Percentiles rank a stretch among this genome's conserved stretches.
These are phyloP conservation scores for Neonectria faginata DNA, from an alignment of 2,329 filamentous ascomycete genomes.

Conservation along the genomic window DNA sequence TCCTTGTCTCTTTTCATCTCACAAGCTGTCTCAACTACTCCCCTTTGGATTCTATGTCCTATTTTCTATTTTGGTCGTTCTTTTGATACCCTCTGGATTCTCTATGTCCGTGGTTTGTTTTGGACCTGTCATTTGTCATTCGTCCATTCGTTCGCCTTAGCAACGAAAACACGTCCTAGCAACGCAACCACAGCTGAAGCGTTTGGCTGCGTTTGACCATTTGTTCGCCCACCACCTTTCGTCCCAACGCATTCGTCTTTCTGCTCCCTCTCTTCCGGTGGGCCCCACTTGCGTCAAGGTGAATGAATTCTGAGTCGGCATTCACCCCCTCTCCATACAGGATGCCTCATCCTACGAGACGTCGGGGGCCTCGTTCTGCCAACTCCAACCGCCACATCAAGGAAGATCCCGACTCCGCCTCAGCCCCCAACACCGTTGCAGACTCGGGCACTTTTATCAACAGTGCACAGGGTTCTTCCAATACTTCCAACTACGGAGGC, in stretches of 20 bases:
- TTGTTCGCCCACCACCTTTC: slow-evolving; percentile 1
- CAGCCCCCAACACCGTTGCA: slow-evolving; percentile 24
- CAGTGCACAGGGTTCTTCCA: slow-evolving; percentile 31
- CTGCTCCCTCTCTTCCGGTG: slow-evolving; percentile 1
- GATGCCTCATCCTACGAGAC: slow-evolving; percentile 41
- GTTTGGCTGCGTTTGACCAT: not conserved
- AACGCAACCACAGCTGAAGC: not conserved
- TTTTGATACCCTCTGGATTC: slow-evolving; percentile 1
- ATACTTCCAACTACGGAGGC: slow-evolving; percentile 37
- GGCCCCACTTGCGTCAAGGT: not conserved
- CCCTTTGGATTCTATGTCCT: not conserved
- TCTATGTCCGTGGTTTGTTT: not conserved
- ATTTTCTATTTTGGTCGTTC: not conserved
- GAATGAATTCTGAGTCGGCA: slow-evolving; percentile 35
- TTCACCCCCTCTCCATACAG: slow-evolving; percentile 20
- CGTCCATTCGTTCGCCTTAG: slow-evolving; percentile 1
- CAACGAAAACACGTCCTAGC: slow-evolving; percentile 5
- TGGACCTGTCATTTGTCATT: not conserved
- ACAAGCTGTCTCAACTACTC: not conserved
- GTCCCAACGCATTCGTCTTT: not conserved
- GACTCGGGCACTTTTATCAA: slow-evolving; percentile 32
- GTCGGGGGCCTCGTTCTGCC: slow-evolving; percentile 36
- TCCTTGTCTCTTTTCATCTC: slow-evolving; percentile 25
- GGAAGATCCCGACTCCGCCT: slow-evolving; percentile 40
- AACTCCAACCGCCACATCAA: slow-evolving; percentile 34